Evolutionary conservation across 495 filamentous ascomycete genomes (phyloP), one percentile per base, ranked within the genome.

Genomic region (Xylaria telfairii): DNA sequence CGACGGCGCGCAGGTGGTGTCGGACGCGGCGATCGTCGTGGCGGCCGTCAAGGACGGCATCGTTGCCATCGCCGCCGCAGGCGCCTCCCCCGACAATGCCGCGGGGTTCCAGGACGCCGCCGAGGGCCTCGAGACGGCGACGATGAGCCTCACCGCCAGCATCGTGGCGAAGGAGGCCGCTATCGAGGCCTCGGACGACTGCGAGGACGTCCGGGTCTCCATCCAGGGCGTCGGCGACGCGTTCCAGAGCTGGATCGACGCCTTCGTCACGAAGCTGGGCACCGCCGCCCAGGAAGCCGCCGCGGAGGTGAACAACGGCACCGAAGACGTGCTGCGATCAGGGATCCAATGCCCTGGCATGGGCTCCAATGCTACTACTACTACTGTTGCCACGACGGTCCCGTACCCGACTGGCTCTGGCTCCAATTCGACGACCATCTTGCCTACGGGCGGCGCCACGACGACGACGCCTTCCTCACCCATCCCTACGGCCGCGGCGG

Each of bases 241-340:
- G 44, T 47, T 47, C 44, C 44, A 47, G 44, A 47, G 44, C 44
- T 47, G 44, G 44, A 47, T 47, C 44, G 44, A 47, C 44, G 44
- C 19, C 44, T 47, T 47, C 19, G 44, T 47, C 44, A 47, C 44
- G 44, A 47, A 47, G 44, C 44, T 47, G 44, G 44, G 44, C 44
- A 1, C 44, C 44, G 44, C 44, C 44, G 3, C 44, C 19, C 44
- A 47, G 44, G 44, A 47, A 47, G 44, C 44, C 44, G 44, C 44
- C 44, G 44, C 44, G 44, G 3, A 47, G 44, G 3, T 47, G 19
- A 47, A 47, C 44, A 47, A 5, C 44, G 44, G 44, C 17, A 21
- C n/a, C 19, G 44, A 47, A 47, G 44, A 2, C 44, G 44, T 47
- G 44, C 44, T 47, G 44, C 44, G n/a, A 47, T 47, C 44, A 47